Evolutionary conservation across 768 basidiomycete species (phyloP), one percentile per base, ranked within the genome.

Genomic region (Agrocybe pediades): DNA sequence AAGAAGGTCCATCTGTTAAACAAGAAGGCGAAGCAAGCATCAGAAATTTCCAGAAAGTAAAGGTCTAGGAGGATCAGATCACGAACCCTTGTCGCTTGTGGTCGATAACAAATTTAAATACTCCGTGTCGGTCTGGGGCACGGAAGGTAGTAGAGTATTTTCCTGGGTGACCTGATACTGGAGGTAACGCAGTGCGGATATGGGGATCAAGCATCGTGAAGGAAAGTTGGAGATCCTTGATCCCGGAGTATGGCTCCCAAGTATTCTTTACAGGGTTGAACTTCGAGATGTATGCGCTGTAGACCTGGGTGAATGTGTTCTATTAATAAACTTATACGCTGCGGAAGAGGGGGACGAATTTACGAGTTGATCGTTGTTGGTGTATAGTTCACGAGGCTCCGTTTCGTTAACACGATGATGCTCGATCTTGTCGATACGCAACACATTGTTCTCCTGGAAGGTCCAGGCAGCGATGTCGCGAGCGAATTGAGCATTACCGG

Each of bases 141-240:
- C 85, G 86, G 85, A 99, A 96, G 13, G 82, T 83, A n/a, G 86
- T 83, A 13, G 83, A 79, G 74, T 95, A 98, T 60, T 80, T 76
- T 20, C 88, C 88, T 2, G 86, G 82, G 21, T 71, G 58, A 0
- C 79, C 81, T 3, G 73, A 49, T 8, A 85, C 82, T 9, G 88
- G 78, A 9, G 69, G 75, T 9, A 99, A 79, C 6, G 88, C 73
- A 13, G 86, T 92, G 29, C 97, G 92, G 55, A 98, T 75, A 69
- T 97, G 95, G 1, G 97, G 97, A 69, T 99, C 97, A 36, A 99
- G 85, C 97, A 99, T 99, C 19, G 94, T 96, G 68, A 98, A 98
- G 62, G 96, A 95, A 46, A 98, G 78, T 62, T 98, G 96, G 24
- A 98, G 66, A 67, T 98, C 97, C 9, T 73, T 68, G 46, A 93